Evolutionary conservation across 106 monocot genomes (phyloP), one percentile per base, ranked within the genome.

Genomic region (Acanthochlamys bracteata): DNA sequence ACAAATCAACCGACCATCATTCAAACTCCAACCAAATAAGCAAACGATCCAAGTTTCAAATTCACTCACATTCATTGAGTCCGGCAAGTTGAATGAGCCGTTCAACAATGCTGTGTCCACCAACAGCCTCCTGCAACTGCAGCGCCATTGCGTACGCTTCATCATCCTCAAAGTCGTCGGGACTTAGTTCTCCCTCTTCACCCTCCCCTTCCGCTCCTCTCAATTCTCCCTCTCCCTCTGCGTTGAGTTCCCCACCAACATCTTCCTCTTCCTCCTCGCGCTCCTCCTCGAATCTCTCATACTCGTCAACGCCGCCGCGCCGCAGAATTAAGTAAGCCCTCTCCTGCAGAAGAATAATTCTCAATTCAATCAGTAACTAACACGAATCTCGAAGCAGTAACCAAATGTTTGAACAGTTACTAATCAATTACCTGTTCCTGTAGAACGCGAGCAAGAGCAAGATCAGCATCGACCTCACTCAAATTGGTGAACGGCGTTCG

Each of bases 391-490:
- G 33, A 33, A 33, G 33, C 33, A 33, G 33, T 1, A 33, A 33
- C 33, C 33, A 33, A n/a, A 33, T 33, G 33, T 3, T 33, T 33
- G 33, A 6, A 33, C 33, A 6, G 33, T 33, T 6, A 33, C 4
- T 33, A 33, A 33, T 33, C 6, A 33, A 59, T 25, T 40, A 83
- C 96, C 91, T 98, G 96, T 52, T 98, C 91, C 55, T 98, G 95
- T 56, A 90, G 79, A 24, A 85, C 85, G 17, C 90, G 79, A 15
- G 95, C 90, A 53, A 90, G 90, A 20, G 90, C 95, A n/a, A 82
- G 87, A 73, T 96, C 95, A 59, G 95, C 90, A 26, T 96, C 95
- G 59, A 90, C 80, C 75, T 96, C 90, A 75, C 82, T 80, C 17
- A 96, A 77, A 71, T 78, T 79, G 41, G 87, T 90, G 75, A 96